A percentile compares a stretch with the other conserved stretches of the same genome.
Conservation (phyloP, 2,329 filamentous ascomycete species). For the Alternaria metachromatica region DNA sequence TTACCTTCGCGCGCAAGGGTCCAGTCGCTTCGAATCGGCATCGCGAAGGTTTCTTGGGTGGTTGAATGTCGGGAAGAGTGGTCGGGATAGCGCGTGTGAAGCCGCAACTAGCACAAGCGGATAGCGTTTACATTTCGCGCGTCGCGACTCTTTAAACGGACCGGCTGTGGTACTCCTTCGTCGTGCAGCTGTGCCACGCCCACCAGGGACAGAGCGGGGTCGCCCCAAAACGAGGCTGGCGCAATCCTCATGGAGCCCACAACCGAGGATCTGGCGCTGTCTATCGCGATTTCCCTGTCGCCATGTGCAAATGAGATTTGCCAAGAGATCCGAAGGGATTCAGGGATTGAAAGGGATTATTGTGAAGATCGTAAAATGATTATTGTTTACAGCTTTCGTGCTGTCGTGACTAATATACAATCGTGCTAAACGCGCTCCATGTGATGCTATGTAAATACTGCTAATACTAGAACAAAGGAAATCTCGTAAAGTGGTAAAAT, state of each 20-base stretch:
- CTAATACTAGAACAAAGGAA: slow-evolving; percentile 6
- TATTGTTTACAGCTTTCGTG: not conserved
- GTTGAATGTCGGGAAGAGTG: not conserved
- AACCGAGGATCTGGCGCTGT: slow-evolving; percentile 4
- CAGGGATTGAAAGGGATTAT: not conserved
- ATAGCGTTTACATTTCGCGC: not conserved
- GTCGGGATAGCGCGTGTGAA: not conserved
- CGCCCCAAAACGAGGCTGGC: slow-evolving; percentile 1
- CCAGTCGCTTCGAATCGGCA: slow-evolving; percentile 50
- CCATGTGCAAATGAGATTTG: not conserved
- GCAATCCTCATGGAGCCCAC: not conserved
- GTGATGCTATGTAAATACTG: not conserved
- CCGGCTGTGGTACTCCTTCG: not conserved
- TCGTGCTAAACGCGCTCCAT: not conserved
- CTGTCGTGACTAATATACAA: not conserved
- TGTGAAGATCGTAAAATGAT: not conserved
- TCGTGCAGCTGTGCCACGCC: not conserved
- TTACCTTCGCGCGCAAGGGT: slow-evolving; percentile 49
- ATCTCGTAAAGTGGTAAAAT: not conserved
- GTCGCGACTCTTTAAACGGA: slow-evolving; percentile 2
- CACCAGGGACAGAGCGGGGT: not conserved
- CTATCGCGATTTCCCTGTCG: not conserved
- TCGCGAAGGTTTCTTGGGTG: slow-evolving; percentile 13
- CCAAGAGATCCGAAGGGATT: not conserved
- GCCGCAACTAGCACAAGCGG: not conserved